Evolutionary conservation across 495 filamentous ascomycete genomes (phyloP), one percentile per base, ranked within the genome.

Genomic region (Paragyromitra xinjiangensis): DNA sequence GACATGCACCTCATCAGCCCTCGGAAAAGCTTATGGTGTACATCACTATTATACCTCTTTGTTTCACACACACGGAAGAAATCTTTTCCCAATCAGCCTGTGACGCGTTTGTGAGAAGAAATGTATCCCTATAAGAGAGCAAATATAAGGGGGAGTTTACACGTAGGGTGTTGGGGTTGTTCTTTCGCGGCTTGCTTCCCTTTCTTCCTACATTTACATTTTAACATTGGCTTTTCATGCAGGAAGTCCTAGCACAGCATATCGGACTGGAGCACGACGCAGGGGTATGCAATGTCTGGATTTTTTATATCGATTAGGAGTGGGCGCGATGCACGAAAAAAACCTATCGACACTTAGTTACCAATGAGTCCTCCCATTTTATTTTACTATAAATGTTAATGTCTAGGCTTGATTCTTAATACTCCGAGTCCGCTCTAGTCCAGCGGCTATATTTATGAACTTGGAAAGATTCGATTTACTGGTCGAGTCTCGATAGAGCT

Each of bases 61-160:
- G 61, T 73, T 77, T 77, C 61, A 66, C 69, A 66, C 69, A 61
- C 69, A 26, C 69, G 69, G 42, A 42, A 66, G 69, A 65, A 55
- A 58, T 24, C 53, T 67, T 73, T 73, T 62, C 45, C 61, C 34
- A 73, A 77, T 77, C 73, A 77, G 73, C 73, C 68, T 77, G 61
- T 73, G 50, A 59, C 50, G 39, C 69, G 29, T 64, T 58, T 26
- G 19, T 58, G 74, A 44, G 29, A 37, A 45, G 39, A 22, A 64
- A 51, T 45, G 44, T 74, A 69, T 69, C 42, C 59, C 58, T 65
- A 77, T 48, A 66, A 59, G 14, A 51, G 42, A 51, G 51, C 1
- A 61, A 50, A 73, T 65, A 73, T 64, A 56, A 64, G 48, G 59
- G 73, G 59, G 48, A 40, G 58, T 45, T 48, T 73, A 64, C 45